Evolutionary conservation across 805 yeast species (phyloP).

Genomic region (Yarrowia hollandica): DNA sequence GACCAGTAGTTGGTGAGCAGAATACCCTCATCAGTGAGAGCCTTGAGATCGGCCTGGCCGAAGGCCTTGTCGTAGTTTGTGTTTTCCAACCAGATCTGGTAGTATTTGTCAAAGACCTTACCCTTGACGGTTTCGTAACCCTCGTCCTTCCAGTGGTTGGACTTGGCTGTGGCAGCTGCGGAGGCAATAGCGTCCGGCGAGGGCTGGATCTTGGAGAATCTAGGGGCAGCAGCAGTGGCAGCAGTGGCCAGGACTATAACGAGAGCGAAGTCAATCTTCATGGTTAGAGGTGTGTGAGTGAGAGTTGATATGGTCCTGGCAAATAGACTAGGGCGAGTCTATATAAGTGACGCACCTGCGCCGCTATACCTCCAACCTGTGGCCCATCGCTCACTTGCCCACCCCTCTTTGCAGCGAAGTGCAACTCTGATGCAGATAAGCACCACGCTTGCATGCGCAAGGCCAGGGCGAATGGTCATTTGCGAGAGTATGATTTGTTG

Average conservation of each 20-base stretch:
- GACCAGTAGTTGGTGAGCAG: conserved; percentile 54
- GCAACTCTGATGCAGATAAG: conserved; percentile 6
- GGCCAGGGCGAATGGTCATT: conserved; percentile 9
- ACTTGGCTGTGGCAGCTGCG: conserved; percentile 42
- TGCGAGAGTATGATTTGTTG: conserved; percentile 1
- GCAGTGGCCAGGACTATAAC: background rate
- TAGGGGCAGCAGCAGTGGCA: background rate
- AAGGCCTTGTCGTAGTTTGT: conserved; percentile 54
- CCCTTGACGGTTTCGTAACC: conserved; percentile 44
- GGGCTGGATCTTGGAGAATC: conserved; percentile 36
- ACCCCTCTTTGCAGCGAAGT: background rate
- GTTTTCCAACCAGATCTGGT: conserved; percentile 53
- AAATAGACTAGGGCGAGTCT: too few relatives aligned
- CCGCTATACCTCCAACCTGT: background rate
- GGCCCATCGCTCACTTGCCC: conserved; percentile 5
- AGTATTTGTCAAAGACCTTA: conserved; percentile 45
- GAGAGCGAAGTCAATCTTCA: conserved; percentile 7
- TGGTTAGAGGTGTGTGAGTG: background rate
- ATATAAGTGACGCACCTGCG: background rate
- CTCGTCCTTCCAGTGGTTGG: conserved; percentile 39
- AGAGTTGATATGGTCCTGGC: too few relatives aligned
- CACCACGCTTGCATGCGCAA: background rate
- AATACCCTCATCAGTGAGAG: conserved; percentile 49
- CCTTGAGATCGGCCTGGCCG: conserved; percentile 47
- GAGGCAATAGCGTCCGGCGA: conserved; percentile 37